Evolutionary conservation across 2,329 filamentous ascomycete species (phyloP), one percentile per base, ranked within the genome.

Genomic region (Zymoseptoria ardabiliae): DNA sequence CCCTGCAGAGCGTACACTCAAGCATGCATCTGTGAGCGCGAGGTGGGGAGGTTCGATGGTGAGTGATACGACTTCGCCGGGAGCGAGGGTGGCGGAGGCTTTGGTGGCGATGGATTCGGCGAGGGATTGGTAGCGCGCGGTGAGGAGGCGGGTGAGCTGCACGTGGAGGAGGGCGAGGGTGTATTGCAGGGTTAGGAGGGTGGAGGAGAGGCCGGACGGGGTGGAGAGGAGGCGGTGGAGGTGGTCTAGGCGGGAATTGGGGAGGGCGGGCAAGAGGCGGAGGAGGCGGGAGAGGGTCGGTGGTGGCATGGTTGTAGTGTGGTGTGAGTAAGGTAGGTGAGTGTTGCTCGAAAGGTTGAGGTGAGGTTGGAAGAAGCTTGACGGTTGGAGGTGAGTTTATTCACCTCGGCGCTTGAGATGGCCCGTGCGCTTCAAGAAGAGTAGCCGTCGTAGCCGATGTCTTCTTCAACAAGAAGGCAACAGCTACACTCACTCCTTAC

Each of bases 1-100:
- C 19, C 85, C 84, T 13, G 96, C 79, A 13, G 74, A 70, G 60
- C 74, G 76, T 6, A 73, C 68, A 13, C 69, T 67, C 1, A 67
- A 68, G 4, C 71, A 69, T 0, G 68, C 62, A 22, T 73, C 68
- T 4, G 69, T 71, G 19, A 77, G 70, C 2, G 41, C 54, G 28
- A 72, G 62, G 28, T 69, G 69, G 1, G 75, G 71, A 0, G 72
- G 68, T 25, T 73, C 71, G 45, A 78, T 67, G 3, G 66, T 68
- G 0, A 75, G 73, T 35, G 77, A 66, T 30, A 77, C 62, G 0
- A 73, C 73, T 64, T 78, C 76, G 61, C 75, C 75, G 0, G 77
- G 76, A 9, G 76, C 69, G 10, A 78, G 65, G 11, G 75, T 69
- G 13, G 68, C 65, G 11, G 72, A 66, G 19, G 76, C 72, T 62